These are phyloP conservation scores for Leccinum subrobustum DNA, from an alignment of 1,284 basidiomycete species.

Conservation along the genomic window DNA sequence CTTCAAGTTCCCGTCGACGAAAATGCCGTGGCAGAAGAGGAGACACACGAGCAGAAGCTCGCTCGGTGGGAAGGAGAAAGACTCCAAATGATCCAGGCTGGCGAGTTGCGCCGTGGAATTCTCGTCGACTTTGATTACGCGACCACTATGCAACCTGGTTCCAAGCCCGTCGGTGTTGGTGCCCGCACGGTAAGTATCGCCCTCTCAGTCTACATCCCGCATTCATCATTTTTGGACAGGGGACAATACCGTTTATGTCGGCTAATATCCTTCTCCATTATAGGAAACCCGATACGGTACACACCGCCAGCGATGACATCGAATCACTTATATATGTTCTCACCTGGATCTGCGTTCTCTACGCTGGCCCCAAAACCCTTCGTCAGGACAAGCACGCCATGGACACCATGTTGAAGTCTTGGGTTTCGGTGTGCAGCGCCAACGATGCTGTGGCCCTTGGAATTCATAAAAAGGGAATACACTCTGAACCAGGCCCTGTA, in stretches of 20 bases:
- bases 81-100: neutral
- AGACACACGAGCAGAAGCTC: neutral
- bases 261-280: neutral
- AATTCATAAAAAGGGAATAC: neutral
- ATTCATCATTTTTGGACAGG: neutral
- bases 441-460: neutral
- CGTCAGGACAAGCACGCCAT: neutral
- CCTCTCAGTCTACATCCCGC: neutral
- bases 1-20: no score
- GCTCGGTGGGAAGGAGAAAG: neutral
- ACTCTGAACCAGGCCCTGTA: neutral
- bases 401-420: neutral
- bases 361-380: neutral
- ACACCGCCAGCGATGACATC: neutral
- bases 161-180: neutral
- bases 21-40: neutral
- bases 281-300: neutral
- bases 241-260: neutral
- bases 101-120: neutral
- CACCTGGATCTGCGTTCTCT: neutral
- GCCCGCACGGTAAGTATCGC: neutral
- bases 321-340: neutral
- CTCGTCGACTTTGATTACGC: neutral
- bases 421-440: neutral
- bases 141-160: neutral